Conservation (phyloP, 441 rosid species). For the Euphorbia corollata region DNA sequence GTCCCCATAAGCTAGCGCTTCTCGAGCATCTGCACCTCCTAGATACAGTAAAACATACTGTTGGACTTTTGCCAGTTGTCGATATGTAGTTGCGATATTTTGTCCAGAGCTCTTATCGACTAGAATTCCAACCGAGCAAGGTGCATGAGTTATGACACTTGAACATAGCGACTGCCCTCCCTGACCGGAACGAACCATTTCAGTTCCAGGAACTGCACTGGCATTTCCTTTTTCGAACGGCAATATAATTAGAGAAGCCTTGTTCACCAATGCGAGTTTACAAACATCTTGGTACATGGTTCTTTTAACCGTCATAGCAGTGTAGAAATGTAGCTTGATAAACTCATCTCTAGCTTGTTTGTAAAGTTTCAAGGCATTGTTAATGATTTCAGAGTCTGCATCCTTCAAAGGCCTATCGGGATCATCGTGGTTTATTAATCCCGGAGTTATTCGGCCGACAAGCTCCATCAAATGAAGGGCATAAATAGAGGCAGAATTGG, state of each 20-base stretch:
- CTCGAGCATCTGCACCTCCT: slow-evolving; percentile 72
- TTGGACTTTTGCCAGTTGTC: slow-evolving; percentile 1
- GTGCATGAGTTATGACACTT: slow-evolving; percentile 46
- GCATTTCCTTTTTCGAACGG: slow-evolving; percentile 37
- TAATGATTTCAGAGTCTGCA: slow-evolving; percentile 28
- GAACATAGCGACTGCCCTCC: slow-evolving; percentile 29
- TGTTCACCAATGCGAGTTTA: slow-evolving; percentile 44
- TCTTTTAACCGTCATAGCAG: slow-evolving; percentile 39
- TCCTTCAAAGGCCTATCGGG: slow-evolving; percentile 17
- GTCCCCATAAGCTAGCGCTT: slow-evolving; percentile 54
- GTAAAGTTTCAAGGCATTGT: slow-evolving; percentile 36
- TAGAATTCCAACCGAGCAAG: slow-evolving; percentile 64
- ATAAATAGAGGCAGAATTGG: slow-evolving; percentile 35
- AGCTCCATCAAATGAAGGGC: slow-evolving; percentile 53
- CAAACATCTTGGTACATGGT: slow-evolving; percentile 70
- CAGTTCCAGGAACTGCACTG: slow-evolving; percentile 23
- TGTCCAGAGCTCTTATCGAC: slow-evolving; percentile 38
- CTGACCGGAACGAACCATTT: slow-evolving; percentile 23
- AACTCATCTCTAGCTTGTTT: slow-evolving; percentile 30
- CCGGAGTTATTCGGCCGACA: slow-evolving; percentile 44
- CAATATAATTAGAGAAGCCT: slow-evolving; percentile 46
- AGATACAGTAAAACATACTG: slow-evolving; percentile 41
- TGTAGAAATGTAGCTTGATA: slow-evolving; percentile 36
- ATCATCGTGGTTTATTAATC: slow-evolving; percentile 42
- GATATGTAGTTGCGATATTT: slow-evolving; percentile 14